Conservation (phyloP, 176 grass and related monocot species). For the Thinopyrum elongatum region DNA sequence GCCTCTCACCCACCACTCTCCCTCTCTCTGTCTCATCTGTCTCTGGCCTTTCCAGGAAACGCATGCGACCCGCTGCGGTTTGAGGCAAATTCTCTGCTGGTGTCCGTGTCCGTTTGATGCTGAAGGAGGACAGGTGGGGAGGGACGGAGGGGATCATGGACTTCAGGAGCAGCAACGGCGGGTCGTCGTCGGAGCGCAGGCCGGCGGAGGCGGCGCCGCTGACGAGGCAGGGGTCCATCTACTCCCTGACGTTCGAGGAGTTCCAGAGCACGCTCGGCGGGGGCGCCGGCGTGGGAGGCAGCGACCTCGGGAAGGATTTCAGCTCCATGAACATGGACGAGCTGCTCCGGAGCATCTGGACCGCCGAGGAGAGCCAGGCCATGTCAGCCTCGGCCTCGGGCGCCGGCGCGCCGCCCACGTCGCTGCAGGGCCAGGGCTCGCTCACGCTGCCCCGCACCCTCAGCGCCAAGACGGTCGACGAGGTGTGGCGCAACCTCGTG, state of each 20-base stretch:
- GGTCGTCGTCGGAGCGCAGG: slow-evolving; percentile 34
- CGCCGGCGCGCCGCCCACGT: background rate
- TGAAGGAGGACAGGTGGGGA: slow-evolving; percentile 10
- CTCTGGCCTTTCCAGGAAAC: slow-evolving; percentile 26
- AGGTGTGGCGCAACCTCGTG: slow-evolving; percentile 79
- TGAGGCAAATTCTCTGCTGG: slow-evolving; percentile 14
- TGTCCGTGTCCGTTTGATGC: slow-evolving; percentile 15
- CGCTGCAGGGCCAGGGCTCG: slow-evolving; percentile 72
- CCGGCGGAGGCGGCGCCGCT: slow-evolving; percentile 21
- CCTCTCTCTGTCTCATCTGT: background rate
- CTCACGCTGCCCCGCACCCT: slow-evolving; percentile 74
- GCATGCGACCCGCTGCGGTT: slow-evolving; percentile 38
- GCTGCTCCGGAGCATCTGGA: slow-evolving; percentile 94
- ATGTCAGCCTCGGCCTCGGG: slow-evolving; percentile 40
- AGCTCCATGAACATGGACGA: slow-evolving; percentile 98
- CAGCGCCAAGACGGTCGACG: slow-evolving; percentile 80
- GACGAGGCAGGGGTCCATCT: slow-evolving; percentile 63
- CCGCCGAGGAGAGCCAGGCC: slow-evolving; percentile 78
- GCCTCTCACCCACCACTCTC: background rate
- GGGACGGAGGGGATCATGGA: slow-evolving; percentile 22
- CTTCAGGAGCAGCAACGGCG: slow-evolving; percentile 32
- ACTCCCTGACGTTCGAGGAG: slow-evolving; percentile 81
- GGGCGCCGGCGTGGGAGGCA: background rate
- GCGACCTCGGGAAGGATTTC: slow-evolving; percentile 65
- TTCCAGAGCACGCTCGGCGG: slow-evolving; percentile 74